These are phyloP conservation scores for Oropetium thomaeum DNA, from an alignment of 176 grass and related monocot species.

Conservation along the genomic window DNA sequence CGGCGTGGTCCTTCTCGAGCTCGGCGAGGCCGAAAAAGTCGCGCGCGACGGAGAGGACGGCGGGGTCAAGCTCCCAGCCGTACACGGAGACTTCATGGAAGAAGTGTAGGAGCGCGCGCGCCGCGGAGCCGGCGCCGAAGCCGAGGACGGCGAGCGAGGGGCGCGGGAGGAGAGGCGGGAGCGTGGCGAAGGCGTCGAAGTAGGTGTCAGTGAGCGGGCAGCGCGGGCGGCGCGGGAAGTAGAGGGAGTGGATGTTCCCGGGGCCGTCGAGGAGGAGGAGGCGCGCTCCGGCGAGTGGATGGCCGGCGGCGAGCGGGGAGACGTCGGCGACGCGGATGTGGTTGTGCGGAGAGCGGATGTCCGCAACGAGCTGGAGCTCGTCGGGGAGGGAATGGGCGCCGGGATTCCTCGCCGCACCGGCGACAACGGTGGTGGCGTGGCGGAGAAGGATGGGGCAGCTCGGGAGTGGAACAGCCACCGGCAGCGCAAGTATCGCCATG, in stretches of 20 bases:
- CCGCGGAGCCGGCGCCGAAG: slow-evolving; percentile 77
- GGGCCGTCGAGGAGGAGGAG: slow-evolving; percentile 81
- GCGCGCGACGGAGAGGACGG: slow-evolving; percentile 60
- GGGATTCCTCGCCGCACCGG: neutral
- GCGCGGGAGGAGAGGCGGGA: slow-evolving; percentile 65
- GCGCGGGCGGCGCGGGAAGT: slow-evolving; percentile 38
- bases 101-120: slow-evolving; percentile 57
- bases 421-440: neutral
- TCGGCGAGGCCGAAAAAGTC: slow-evolving; percentile 70
- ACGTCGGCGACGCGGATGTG: slow-evolving; percentile 82
- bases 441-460: neutral
- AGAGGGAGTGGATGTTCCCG: slow-evolving; percentile 81
- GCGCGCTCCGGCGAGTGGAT: slow-evolving; percentile 79
- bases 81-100: slow-evolving; percentile 54
- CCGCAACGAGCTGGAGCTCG: slow-evolving; percentile 61
- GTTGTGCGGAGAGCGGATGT: slow-evolving; percentile 57
- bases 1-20: slow-evolving; percentile 50
- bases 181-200: slow-evolving; percentile 63
- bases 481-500: neutral
- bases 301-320: slow-evolving; percentile 50
- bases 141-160: slow-evolving; percentile 60
- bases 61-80: slow-evolving; percentile 74
- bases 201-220: slow-evolving; percentile 60
- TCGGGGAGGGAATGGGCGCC: slow-evolving; percentile 13
- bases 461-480: neutral